Conservation (phyloP, 192 early-diverging fungal species). For the Rhizophagus clarus region DNA sequence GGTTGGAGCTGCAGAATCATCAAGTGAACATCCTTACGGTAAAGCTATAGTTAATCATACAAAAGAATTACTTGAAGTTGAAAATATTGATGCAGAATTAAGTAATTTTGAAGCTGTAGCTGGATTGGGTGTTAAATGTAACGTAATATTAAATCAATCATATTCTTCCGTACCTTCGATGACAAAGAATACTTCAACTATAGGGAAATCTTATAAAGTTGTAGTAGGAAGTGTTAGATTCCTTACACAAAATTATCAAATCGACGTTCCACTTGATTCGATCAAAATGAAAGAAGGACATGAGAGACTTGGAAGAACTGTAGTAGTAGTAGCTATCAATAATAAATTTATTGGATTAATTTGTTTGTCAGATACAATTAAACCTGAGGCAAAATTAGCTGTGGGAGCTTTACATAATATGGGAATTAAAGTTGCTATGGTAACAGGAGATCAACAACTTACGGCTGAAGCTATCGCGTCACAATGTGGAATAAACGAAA, state of each 20-base stretch:
- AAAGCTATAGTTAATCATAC: conserved; percentile 66
- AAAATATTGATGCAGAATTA: conserved; percentile 43
- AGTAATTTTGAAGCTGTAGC: conserved; percentile 67
- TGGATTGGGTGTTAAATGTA: conserved; percentile 70
- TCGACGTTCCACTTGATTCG: conserved; percentile 46
- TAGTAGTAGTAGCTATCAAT: conserved; percentile 74
- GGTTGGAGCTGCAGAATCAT: conserved; percentile 77
- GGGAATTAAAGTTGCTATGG: conserved; percentile 83
- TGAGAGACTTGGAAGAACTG: conserved; percentile 73
- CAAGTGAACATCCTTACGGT: conserved; percentile 90
- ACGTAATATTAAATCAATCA: conserved; percentile 43
- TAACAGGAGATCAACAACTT: conserved; percentile 89
- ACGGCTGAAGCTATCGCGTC: conserved; percentile 82
- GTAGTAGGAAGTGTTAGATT: conserved; percentile 79
- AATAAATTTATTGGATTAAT: conserved; percentile 62
- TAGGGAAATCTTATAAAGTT: conserved; percentile 40
- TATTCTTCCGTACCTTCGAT: neutral
- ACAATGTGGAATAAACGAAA: conserved; percentile 78
- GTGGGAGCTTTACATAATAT: conserved; percentile 72
- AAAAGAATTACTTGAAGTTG: conserved; percentile 45
- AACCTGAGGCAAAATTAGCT: conserved; percentile 72
- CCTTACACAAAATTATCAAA: conserved; percentile 48
- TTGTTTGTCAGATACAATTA: conserved; percentile 81
- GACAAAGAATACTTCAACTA: conserved; percentile 11
- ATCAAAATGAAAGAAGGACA: conserved; percentile 46